Evolutionary conservation across 768 basidiomycete genomes (phyloP).

Genomic region (Suillus variegatus): DNA sequence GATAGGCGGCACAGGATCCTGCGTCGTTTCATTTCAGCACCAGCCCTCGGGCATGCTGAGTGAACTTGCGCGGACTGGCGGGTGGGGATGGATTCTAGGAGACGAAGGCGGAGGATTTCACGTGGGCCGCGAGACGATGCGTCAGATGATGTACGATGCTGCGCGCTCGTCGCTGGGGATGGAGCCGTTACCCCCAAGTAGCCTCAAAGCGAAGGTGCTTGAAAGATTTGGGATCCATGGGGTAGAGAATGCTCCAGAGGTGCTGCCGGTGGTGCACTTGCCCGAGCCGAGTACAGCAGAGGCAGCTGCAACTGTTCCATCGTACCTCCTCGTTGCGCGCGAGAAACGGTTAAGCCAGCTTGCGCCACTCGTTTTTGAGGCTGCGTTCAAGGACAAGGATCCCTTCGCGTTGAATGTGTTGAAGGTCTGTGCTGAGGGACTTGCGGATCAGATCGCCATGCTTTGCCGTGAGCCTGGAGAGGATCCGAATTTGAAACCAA

Average conservation of each 20-base stretch:
- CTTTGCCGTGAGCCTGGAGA: constrained; percentile 43
- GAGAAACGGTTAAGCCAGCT: constrained; percentile 79
- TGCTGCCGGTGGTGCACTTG: constrained; percentile 64
- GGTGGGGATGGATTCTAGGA: constrained; percentile 85
- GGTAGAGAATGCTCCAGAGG: constrained; percentile 51
- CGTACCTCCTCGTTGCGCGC: constrained; percentile 40
- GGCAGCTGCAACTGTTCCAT: constrained; percentile 23
- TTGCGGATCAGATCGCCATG: constrained; percentile 60
- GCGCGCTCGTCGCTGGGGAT: constrained; percentile 48
- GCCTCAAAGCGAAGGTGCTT: constrained; percentile 50
- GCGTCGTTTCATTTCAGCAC: constrained; percentile 64
- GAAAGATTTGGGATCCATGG: constrained; percentile 54
- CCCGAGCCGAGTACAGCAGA: constrained; percentile 47
- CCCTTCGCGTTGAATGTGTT: constrained; percentile 64
- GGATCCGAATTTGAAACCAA: constrained; percentile 30
- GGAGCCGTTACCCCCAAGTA: constrained; percentile 18
- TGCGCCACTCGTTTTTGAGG: constrained; percentile 73
- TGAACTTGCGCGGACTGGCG: constrained; percentile 71
- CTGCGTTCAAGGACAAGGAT: constrained; percentile 72
- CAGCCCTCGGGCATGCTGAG: constrained; percentile 41
- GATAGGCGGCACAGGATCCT: constrained; percentile 83
- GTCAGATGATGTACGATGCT: constrained; percentile 60
- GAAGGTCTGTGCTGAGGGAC: constrained; percentile 46
- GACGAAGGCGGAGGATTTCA: constrained; percentile 85
- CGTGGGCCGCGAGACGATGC: constrained; percentile 75